Conservation (phyloP, 2,329 filamentous ascomycete genomes). For the Botrytis cinerea region DNA sequence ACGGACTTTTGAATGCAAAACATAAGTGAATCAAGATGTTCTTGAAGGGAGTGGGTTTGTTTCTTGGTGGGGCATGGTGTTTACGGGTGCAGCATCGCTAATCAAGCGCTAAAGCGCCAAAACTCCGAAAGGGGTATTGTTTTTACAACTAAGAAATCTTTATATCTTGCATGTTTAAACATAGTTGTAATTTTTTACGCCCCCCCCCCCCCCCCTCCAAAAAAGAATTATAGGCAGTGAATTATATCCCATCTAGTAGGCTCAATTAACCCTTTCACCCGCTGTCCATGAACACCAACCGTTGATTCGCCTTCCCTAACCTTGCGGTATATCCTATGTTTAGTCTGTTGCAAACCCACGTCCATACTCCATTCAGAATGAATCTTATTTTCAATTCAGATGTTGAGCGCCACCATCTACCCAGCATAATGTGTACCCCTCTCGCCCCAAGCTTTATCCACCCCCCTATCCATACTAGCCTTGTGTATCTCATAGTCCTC, state of each 20-base stretch:
- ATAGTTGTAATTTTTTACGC: background rate
- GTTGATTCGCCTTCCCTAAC: background rate
- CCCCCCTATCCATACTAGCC: background rate
- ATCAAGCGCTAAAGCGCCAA: background rate
- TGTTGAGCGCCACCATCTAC: background rate
- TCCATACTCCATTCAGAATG: background rate
- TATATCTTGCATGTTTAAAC: background rate
- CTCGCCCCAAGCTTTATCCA: background rate
- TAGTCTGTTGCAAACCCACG: background rate
- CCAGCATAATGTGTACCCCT: conserved; percentile 10
- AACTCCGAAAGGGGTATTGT: background rate
- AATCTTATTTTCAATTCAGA: background rate
- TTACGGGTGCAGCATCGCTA: background rate
- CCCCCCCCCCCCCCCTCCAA: too few species aligned
- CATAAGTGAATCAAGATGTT: background rate
- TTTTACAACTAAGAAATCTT: background rate
- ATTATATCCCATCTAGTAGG: background rate
- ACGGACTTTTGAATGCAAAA: background rate
- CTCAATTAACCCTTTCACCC: background rate
- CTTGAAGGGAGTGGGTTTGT: background rate
- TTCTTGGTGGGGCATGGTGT: background rate
- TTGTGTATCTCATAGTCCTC: conserved; percentile 10
- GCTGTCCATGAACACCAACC: background rate
- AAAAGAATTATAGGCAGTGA: background rate
- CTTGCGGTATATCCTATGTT: background rate